Evolutionary conservation across 768 basidiomycete genomes (phyloP).

Genomic region (Rhodosporidiobolus sp.): DNA sequence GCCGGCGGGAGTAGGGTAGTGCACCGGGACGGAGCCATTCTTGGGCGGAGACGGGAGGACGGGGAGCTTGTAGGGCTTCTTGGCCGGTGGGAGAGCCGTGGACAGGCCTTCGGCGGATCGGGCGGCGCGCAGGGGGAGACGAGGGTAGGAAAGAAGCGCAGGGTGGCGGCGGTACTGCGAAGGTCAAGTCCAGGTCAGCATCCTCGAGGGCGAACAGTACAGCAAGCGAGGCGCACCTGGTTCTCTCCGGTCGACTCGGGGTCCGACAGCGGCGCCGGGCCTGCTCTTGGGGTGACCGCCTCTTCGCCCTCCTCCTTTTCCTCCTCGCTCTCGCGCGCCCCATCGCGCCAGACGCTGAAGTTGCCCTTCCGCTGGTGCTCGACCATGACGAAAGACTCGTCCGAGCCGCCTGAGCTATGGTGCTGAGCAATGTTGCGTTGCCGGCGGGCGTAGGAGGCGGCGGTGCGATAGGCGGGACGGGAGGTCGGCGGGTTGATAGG

Average conservation of each 20-base stretch:
- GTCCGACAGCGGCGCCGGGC: not conserved
- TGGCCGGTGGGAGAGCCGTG: not conserved
- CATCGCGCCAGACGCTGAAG: too few relatives aligned
- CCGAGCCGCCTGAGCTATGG: too few relatives aligned
- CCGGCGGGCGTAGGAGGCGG: too few relatives aligned
- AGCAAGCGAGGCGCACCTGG: not conserved
- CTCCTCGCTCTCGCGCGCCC: constrained; percentile 48
- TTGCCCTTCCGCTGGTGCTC: too few relatives aligned
- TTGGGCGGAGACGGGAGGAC: not conserved
- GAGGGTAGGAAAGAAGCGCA: not conserved
- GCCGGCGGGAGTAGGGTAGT: not conserved
- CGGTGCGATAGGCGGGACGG: too few relatives aligned
- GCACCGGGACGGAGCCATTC: not conserved
- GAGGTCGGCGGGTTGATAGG: too few relatives aligned
- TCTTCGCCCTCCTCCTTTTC: constrained; percentile 56
- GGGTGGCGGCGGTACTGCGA: constrained; percentile 2
- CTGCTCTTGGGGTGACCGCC: constrained; percentile 47
- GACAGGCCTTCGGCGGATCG: not conserved
- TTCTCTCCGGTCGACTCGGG: constrained; percentile 5
- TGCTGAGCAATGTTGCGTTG: too few relatives aligned
- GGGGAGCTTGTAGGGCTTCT: not conserved
- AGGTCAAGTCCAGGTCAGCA: not conserved
- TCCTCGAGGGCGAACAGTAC: not conserved
- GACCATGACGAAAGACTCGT: too few relatives aligned
- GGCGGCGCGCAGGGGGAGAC: not conserved